A percentile compares a stretch with the other conserved stretches of the same genome.
phyloP scores from a whole-genome alignment of 768 basidiomycete genomes.

The Pilatotrama ljubarskyi region DNA sequence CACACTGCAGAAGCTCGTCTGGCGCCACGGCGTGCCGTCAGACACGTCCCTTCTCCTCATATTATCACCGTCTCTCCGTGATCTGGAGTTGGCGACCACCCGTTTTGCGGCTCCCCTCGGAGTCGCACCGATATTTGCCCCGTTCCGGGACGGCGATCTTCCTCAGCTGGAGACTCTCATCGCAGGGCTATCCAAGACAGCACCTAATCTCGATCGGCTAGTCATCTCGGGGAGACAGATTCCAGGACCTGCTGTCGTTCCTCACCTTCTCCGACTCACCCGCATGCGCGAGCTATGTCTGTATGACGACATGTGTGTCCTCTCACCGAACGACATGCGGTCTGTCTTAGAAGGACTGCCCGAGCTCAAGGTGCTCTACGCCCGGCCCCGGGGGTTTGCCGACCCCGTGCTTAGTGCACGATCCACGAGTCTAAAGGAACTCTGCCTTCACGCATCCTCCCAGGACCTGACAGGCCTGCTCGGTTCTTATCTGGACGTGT shows the following conservation, averaged over 20 bases:
- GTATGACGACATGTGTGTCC: not conserved
- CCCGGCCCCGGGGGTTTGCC: not conserved
- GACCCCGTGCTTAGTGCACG: not conserved
- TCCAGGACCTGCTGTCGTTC: not conserved
- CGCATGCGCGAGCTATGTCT: constrained; percentile 6
- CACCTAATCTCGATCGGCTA: not conserved
- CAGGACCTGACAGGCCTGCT: constrained; percentile 1
- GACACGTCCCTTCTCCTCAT: constrained; percentile 6
- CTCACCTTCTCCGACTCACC: not conserved
- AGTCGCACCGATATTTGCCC: not conserved
- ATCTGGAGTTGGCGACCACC: not conserved
- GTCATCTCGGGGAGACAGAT: not conserved
- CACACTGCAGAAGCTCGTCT: not conserved
- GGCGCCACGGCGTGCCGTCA: constrained; percentile 3
- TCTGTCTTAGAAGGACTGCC: not conserved
- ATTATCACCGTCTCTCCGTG: not conserved
- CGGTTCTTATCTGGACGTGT: not conserved
- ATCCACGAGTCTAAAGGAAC: not conserved
- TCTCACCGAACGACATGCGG: not conserved
- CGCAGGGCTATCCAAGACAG: not conserved
- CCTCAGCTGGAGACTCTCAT: not conserved
- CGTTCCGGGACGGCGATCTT: not conserved
- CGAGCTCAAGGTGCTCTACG: not conserved
- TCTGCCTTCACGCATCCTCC: not conserved
- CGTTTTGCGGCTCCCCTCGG: not conserved